Percentiles rank a stretch among this genome's conserved stretches.
These are phyloP conservation scores for Penicillium simplicissimum DNA, from an alignment of 495 filamentous ascomycete genomes.

Conservation along the genomic window DNA sequence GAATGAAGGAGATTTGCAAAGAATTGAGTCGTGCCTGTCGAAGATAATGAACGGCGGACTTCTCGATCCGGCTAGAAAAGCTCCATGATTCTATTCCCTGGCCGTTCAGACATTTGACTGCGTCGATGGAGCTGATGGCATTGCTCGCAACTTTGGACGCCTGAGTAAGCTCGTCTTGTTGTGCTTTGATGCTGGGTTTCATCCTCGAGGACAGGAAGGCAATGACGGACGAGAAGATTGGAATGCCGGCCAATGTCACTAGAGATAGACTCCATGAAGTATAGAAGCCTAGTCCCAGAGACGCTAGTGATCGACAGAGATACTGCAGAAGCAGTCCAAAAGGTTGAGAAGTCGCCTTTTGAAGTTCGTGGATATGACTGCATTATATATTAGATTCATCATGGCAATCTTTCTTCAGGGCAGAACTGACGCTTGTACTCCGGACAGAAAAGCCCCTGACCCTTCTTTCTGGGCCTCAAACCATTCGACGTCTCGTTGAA, in stretches of 20 bases:
- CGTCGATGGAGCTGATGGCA: conserved; percentile 73
- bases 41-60: conserved; percentile 64
- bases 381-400: conserved; percentile 2
- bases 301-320: conserved; percentile 57
- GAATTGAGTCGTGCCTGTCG: conserved; percentile 67
- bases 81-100: conserved; percentile 66
- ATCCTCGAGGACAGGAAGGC: conserved; percentile 59
- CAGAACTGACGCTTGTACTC: conserved; percentile 70
- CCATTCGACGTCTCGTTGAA: conserved; percentile 77
- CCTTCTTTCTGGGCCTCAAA: conserved; percentile 76
- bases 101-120: conserved; percentile 86
- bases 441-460: conserved; percentile 66
- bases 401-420: neutral
- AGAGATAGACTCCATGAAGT: conserved; percentile 84
- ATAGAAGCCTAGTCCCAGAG: conserved; percentile 69
- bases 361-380: conserved; percentile 82
- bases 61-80: conserved; percentile 58
- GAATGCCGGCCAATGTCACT: conserved; percentile 75
- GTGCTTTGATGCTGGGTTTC: conserved; percentile 63
- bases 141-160: conserved; percentile 73
- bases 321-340: conserved; percentile 69
- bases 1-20: conserved; percentile 68
- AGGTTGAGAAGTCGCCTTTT: conserved; percentile 74
- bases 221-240: conserved; percentile 63
- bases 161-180: conserved; percentile 65